Percentiles rank a stretch among this genome's conserved stretches.
Conservation (phyloP, 768 basidiomycete species). For the Hydnomerulius pinastri region DNA sequence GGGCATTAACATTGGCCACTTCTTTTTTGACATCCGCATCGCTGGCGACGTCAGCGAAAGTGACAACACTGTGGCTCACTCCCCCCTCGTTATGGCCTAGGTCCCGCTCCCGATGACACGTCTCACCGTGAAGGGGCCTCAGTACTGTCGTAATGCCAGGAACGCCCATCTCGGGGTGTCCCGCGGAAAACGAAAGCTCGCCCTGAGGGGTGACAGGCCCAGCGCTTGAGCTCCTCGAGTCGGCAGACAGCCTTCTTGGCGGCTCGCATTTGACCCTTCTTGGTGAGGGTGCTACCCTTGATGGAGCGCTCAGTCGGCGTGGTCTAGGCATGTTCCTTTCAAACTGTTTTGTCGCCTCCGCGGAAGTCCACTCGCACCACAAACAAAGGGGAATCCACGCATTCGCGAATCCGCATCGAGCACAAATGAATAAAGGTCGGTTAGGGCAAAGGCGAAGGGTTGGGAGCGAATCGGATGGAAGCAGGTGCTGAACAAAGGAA, state of each 20-base stretch:
- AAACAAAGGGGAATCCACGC: constrained; percentile 51
- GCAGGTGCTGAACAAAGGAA: constrained; percentile 37
- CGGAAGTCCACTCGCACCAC: constrained; percentile 52
- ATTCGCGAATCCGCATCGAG: constrained; percentile 47
- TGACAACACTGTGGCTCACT: not conserved
- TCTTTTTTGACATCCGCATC: constrained; percentile 13
- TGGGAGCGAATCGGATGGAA: constrained; percentile 49
- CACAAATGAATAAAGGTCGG: constrained; percentile 49
- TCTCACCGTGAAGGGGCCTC: constrained; percentile 22
- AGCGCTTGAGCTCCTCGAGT: constrained; percentile 20
- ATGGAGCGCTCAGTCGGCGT: constrained; percentile 32
- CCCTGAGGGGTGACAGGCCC: constrained; percentile 24
- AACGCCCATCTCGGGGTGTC: constrained; percentile 11
- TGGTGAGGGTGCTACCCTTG: constrained; percentile 11
- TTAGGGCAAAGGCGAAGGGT: constrained; percentile 42
- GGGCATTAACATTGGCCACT: constrained; percentile 18
- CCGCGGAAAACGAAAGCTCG: constrained; percentile 13
- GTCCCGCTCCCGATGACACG: constrained; percentile 15
- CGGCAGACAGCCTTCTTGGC: constrained; percentile 22
- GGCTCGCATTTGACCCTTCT: constrained; percentile 11
- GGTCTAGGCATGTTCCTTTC: constrained; percentile 40
- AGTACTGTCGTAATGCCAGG: constrained; percentile 32
- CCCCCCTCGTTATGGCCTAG: constrained; percentile 13
- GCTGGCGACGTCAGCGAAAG: not conserved
- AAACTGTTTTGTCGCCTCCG: constrained; percentile 40